Percentiles rank a stretch among this genome's conserved stretches.
Conservation (phyloP, 495 filamentous ascomycete species). For the Niebla homalea region DNA sequence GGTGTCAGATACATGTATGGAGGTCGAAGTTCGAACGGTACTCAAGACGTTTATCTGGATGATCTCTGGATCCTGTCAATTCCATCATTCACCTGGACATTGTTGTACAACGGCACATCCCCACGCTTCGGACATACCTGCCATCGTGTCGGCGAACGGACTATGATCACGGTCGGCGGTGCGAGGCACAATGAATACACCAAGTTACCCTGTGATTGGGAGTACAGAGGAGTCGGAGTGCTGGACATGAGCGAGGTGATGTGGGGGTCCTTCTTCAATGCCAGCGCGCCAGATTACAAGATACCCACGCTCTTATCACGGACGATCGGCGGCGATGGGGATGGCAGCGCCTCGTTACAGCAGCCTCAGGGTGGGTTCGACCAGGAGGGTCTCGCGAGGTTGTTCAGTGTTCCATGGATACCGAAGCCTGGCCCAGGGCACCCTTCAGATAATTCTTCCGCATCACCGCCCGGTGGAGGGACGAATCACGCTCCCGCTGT, state of each 20-base stretch:
- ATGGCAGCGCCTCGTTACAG: conserved; percentile 14
- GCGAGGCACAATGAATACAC: conserved; percentile 7
- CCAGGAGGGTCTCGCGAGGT: conserved; percentile 9
- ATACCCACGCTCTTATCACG: conserved; percentile 17
- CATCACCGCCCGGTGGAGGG: not conserved
- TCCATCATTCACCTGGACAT: conserved; percentile 26
- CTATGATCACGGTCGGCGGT: conserved; percentile 32
- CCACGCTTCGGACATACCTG: conserved; percentile 29
- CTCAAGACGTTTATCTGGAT: conserved; percentile 16
- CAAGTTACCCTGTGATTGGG: conserved; percentile 26
- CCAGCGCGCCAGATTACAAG: conserved; percentile 15
- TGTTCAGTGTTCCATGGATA: conserved; percentile 8
- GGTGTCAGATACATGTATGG: conserved; percentile 18
- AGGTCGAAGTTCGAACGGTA: conserved; percentile 8
- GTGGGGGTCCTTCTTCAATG: conserved; percentile 27
- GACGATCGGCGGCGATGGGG: conserved; percentile 18
- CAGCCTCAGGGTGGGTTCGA: conserved; percentile 15
- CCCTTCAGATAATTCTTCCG: not conserved
- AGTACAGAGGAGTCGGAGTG: conserved; percentile 24
- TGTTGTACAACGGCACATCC: conserved; percentile 17
- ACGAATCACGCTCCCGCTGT: not conserved
- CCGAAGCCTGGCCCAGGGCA: not conserved
- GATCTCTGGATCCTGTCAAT: conserved; percentile 26
- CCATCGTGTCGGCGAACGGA: conserved; percentile 22
- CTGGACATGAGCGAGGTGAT: conserved; percentile 21